These are phyloP conservation scores for Ustulina deusta DNA, from an alignment of 2,329 filamentous ascomycete species.

Conservation along the genomic window DNA sequence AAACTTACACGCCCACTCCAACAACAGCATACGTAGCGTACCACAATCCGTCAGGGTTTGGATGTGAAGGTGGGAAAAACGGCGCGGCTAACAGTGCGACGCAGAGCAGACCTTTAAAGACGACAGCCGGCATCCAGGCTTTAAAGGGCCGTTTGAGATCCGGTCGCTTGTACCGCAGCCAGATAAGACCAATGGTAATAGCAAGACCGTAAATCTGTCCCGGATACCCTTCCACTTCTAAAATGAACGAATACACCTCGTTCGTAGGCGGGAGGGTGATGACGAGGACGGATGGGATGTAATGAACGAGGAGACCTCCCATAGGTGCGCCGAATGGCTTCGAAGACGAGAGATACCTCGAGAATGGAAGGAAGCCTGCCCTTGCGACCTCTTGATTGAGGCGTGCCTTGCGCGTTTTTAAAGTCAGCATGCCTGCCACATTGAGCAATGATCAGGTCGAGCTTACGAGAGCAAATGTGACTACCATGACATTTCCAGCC, in stretches of 20 bases:
- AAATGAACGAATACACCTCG: conserved; percentile 78
- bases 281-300: conserved; percentile 74
- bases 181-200: conserved; percentile 68
- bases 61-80: conserved; percentile 68
- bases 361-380: conserved; percentile 76
- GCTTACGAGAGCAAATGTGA: conserved; percentile 74
- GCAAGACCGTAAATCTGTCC: conserved; percentile 71
- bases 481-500: conserved; percentile 78
- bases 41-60: conserved; percentile 60
- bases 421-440: conserved; percentile 12
- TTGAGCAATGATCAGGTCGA: neutral
- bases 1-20: conserved; percentile 65
- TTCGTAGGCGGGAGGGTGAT: conserved; percentile 73
- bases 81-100: conserved; percentile 69
- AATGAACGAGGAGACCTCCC: conserved; percentile 76
- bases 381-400: conserved; percentile 79
- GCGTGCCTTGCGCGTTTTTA: conserved; percentile 61
- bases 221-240: conserved; percentile 78
- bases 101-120: conserved; percentile 66
- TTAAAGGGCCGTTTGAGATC: conserved; percentile 73
- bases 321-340: conserved; percentile 75
- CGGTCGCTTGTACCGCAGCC: conserved; percentile 69
- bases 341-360: conserved; percentile 70
- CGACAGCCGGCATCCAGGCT: conserved; percentile 71
- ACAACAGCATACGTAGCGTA: conserved; percentile 68